phyloP scores from a whole-genome alignment of 768 basidiomycete species.

The Termitomyces sp. region DNA sequence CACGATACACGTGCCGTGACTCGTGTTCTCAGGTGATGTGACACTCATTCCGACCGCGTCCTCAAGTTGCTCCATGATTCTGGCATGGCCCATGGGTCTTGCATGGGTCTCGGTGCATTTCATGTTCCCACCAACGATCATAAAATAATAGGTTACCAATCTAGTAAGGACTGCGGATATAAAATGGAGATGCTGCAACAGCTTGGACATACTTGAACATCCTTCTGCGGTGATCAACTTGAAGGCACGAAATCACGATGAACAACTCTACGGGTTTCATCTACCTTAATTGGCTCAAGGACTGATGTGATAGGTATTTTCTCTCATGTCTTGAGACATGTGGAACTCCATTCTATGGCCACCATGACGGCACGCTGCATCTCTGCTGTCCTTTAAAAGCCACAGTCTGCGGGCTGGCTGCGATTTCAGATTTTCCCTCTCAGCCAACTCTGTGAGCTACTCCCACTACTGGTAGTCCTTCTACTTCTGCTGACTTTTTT shows the following conservation, averaged over 20 bases:
- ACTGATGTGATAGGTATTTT: neutral
- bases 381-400: neutral
- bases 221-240: neutral
- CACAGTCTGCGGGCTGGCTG: neutral
- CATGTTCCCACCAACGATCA: neutral
- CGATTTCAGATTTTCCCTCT: neutral
- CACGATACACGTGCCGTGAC: slow-evolving; percentile 5
- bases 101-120: neutral
- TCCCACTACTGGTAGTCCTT: neutral
- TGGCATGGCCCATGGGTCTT: too few relatives aligned
- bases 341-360: neutral
- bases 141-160: neutral
- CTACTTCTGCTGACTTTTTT: neutral
- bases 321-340: neutral
- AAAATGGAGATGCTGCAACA: neutral
- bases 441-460: neutral
- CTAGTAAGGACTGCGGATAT: neutral
- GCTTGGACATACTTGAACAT: neutral
- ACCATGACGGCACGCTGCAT: neutral
- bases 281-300: neutral
- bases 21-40: neutral
- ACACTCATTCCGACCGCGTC: neutral
- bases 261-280: neutral
- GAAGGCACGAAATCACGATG: too few relatives aligned
- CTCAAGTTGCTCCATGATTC: neutral